Evolutionary conservation across 2,329 filamentous ascomycete species (phyloP).

Genomic region (Ophiostoma piceae): DNA sequence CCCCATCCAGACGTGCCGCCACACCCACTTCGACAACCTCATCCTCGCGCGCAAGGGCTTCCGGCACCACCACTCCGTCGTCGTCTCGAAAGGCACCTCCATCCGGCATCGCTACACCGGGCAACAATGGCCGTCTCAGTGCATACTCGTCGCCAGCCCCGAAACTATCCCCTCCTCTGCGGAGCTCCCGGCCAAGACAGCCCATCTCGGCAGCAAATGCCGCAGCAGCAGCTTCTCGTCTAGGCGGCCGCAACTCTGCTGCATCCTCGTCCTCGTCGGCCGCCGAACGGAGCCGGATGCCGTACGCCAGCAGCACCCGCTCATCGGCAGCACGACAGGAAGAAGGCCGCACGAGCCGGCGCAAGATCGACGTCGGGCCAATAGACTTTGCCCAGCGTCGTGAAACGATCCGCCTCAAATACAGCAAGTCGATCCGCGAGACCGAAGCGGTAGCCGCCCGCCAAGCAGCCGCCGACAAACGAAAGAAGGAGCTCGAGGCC

Average conservation of each 20-base stretch:
- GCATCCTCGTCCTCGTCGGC: constrained; percentile 21
- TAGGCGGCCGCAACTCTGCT: constrained; percentile 17
- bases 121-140: constrained; percentile 57
- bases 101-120: constrained; percentile 41
- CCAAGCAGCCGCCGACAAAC: constrained; percentile 50
- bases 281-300: constrained; percentile 16
- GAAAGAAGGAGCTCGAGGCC: constrained; percentile 47
- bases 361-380: constrained; percentile 60
- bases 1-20: constrained; percentile 35
- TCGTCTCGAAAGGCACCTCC: constrained; percentile 38
- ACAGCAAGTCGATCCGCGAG: constrained; percentile 76
- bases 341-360: constrained; percentile 40
- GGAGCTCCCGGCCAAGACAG: constrained; percentile 76
- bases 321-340: constrained; percentile 34
- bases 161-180: constrained; percentile 70
- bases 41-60: constrained; percentile 38
- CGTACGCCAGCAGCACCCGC: constrained; percentile 25
- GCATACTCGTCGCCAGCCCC: constrained; percentile 65
- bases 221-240: constrained; percentile 7
- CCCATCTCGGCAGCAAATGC: constrained; percentile 62
- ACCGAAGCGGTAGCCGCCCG: constrained; percentile 57
- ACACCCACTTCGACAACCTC: constrained; percentile 28
- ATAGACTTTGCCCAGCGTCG: constrained; percentile 81
- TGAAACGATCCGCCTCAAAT: constrained; percentile 76
- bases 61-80: constrained; percentile 25